phyloP scores from a whole-genome alignment of 1,284 basidiomycete species.

The Heterobasidion parviporum region DNA sequence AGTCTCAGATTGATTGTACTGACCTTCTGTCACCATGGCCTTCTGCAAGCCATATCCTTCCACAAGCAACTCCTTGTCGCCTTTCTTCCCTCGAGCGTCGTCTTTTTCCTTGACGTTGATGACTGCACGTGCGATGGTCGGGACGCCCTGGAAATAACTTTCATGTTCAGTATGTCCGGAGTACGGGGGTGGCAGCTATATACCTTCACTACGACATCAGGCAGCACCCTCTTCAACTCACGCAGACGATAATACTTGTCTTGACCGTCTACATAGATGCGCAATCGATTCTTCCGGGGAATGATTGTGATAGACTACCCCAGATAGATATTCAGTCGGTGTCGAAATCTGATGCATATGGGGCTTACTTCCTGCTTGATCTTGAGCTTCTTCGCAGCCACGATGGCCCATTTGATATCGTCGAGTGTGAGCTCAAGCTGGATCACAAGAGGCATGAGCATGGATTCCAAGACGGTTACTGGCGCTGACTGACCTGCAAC shows the following conservation, averaged over 20 bases:
- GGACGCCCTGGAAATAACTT: conserved; percentile 53
- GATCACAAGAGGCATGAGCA: not conserved
- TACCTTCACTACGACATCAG: conserved; percentile 86
- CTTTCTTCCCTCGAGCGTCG: conserved; percentile 67
- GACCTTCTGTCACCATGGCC: conserved; percentile 96
- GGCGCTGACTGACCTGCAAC: conserved; percentile 61
- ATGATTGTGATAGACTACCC: conserved; percentile 65
- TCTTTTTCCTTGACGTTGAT: conserved; percentile 89
- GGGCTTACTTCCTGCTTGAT: conserved; percentile 72
- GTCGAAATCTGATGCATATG: not conserved
- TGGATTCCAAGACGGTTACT: not conserved
- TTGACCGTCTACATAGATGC: conserved; percentile 79
- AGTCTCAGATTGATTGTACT: conserved; percentile 11
- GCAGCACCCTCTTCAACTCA: conserved; percentile 74
- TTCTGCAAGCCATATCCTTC: conserved; percentile 97
- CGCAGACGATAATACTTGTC: conserved; percentile 88
- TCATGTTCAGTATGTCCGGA: not conserved
- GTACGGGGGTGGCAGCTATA: conserved; percentile 4
- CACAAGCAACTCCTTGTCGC: conserved; percentile 82
- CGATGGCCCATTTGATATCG: conserved; percentile 90
- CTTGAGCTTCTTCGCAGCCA: conserved; percentile 85
- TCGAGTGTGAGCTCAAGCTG: conserved; percentile 91
- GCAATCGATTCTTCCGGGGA: conserved; percentile 71
- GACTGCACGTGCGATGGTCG: conserved; percentile 81
- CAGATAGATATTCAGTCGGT: not conserved